Conservation (phyloP, 257 asterid genomes). For the Solanum clarkiae region DNA sequence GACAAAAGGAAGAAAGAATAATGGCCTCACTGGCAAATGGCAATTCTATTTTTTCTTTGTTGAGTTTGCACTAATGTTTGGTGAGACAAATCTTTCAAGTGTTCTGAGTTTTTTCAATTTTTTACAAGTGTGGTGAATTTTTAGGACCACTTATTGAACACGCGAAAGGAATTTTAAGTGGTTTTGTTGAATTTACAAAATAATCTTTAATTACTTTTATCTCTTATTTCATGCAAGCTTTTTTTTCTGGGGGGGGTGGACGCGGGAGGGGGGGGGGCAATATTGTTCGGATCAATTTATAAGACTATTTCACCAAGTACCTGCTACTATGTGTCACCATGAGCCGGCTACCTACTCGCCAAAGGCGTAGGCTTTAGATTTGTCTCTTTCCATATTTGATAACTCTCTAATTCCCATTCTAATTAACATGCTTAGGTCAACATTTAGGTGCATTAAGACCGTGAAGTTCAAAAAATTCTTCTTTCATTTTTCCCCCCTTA, state of each 20-base stretch:
- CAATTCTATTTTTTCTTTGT: neutral
- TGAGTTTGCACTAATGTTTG: neutral
- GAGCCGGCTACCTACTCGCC: neutral
- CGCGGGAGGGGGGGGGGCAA: rapidly evolving
- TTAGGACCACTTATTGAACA: constrained; percentile 2
- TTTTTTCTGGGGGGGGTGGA: too few species aligned
- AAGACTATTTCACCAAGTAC: neutral
- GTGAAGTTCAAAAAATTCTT: neutral
- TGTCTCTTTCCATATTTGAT: too few species aligned
- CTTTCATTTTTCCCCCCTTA: too few species aligned
- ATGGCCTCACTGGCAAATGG: neutral
- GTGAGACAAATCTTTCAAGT: neutral
- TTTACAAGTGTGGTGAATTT: neutral
- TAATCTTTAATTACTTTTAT: neutral
- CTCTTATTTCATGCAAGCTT: neutral
- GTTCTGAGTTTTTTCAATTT: neutral
- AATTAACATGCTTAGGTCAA: neutral
- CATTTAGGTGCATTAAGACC: neutral
- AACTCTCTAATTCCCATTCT: neutral
- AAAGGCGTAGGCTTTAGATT: too few species aligned
- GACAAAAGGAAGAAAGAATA: constrained; percentile 8
- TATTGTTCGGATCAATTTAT: neutral
- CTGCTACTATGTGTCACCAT: neutral
- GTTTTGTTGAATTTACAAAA: neutral
- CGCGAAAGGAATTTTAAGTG: neutral